A percentile compares a stretch with the other conserved stretches of the same genome.
phyloP scores from a whole-genome alignment of 2,329 filamentous ascomycete species.

The Huntiella abstrusa region DNA sequence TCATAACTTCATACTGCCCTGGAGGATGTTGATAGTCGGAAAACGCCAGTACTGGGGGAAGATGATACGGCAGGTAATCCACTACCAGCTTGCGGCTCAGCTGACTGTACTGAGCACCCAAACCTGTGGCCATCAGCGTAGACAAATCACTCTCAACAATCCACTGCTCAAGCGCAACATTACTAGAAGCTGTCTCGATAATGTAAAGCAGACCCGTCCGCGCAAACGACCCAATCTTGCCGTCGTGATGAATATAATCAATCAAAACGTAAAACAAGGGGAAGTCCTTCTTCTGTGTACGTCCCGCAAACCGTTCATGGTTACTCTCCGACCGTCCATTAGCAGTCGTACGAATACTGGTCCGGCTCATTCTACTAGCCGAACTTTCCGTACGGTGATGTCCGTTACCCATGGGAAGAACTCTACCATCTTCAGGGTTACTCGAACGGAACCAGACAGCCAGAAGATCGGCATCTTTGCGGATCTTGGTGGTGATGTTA shows the following conservation, averaged over 20 bases:
- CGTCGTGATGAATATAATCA: slow-evolving; percentile 92
- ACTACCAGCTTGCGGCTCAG: slow-evolving; percentile 64
- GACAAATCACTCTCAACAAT: slow-evolving; percentile 92
- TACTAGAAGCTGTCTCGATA: slow-evolving; percentile 78
- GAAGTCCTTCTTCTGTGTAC: slow-evolving; percentile 80
- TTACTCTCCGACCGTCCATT: slow-evolving; percentile 23
- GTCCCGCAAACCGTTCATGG: slow-evolving; percentile 66
- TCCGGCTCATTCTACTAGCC: slow-evolving; percentile 6
- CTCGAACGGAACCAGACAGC: slow-evolving; percentile 75
- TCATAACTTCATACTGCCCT: slow-evolving; percentile 52
- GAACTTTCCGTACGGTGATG: slow-evolving; percentile 13
- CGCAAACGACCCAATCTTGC: slow-evolving; percentile 87
- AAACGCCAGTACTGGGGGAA: slow-evolving; percentile 69
- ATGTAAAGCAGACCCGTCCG: slow-evolving; percentile 87
- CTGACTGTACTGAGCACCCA: slow-evolving; percentile 57
- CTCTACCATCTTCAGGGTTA: slow-evolving; percentile 14
- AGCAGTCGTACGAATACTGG: slow-evolving; percentile 1
- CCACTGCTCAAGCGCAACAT: slow-evolving; percentile 74
- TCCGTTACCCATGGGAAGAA: not conserved
- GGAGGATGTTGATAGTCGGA: slow-evolving; percentile 70
- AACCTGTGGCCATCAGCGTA: slow-evolving; percentile 87
- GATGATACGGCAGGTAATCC: slow-evolving; percentile 50
- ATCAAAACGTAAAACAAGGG: slow-evolving; percentile 89
- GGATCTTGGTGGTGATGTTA: slow-evolving; percentile 90
- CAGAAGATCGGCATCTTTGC: slow-evolving; percentile 70